These are phyloP conservation scores for Vitis riparia DNA, from an alignment of 164 flowering plant species.

Conservation along the genomic window DNA sequence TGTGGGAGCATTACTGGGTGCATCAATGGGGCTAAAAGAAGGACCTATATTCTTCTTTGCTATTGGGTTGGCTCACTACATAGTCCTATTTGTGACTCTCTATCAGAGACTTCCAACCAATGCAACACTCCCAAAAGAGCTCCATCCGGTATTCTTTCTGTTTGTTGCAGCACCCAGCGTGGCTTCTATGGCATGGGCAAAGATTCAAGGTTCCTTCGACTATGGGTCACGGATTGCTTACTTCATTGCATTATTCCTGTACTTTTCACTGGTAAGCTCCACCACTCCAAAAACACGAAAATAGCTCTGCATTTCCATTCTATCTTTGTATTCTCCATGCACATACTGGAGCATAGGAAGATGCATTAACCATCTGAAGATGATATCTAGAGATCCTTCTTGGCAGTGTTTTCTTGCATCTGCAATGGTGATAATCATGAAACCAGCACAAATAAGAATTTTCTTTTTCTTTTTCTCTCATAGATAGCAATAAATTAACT, in stretches of 20 bases:
- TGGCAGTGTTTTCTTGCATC: too few species aligned
- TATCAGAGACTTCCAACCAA: slow-evolving; percentile 85
- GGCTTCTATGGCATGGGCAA: slow-evolving; percentile 83
- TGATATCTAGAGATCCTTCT: too few species aligned
- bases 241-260: slow-evolving; percentile 82
- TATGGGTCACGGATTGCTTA: slow-evolving; percentile 56
- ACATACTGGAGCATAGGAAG: too few species aligned
- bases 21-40: slow-evolving; percentile 83
- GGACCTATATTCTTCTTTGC: slow-evolving; percentile 87
- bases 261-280: slow-evolving; percentile 66
- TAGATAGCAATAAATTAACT: too few species aligned
- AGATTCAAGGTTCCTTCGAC: slow-evolving; percentile 62
- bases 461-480: too few species aligned
- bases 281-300: background rate
- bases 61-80: slow-evolving; percentile 84
- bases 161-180: slow-evolving; percentile 86
- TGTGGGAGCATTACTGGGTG: slow-evolving; percentile 79
- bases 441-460: too few species aligned
- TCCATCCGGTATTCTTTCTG: slow-evolving; percentile 82
- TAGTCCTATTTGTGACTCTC: slow-evolving; percentile 83
- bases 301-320: background rate
- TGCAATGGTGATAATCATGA: too few species aligned
- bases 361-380: too few species aligned
- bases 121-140: slow-evolving; percentile 70
- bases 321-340: background rate